Conservation (phyloP, 2,329 filamentous ascomycete genomes). For the Ophiostoma ips region DNA sequence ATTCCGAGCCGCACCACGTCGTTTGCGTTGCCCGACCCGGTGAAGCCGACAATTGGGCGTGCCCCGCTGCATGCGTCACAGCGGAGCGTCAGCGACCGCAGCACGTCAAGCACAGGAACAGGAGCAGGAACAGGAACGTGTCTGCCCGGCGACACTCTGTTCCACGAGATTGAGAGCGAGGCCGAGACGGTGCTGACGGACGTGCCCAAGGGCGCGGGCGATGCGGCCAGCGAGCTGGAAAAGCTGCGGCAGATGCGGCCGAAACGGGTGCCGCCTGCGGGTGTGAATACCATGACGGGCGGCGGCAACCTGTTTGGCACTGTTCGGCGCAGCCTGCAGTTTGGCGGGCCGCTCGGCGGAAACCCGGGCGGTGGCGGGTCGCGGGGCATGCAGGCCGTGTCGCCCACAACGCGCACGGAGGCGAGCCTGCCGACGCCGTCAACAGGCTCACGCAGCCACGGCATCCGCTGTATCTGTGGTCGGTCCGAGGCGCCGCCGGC, state of each 20-base stretch:
- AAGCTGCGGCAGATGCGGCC: slow-evolving; percentile 40
- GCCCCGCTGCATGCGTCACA: slow-evolving; percentile 31
- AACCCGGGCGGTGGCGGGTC: slow-evolving; percentile 13
- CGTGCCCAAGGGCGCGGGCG: slow-evolving; percentile 25
- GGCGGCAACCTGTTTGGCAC: slow-evolving; percentile 9
- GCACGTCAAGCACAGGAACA: slow-evolving; percentile 26
- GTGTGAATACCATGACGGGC: not conserved
- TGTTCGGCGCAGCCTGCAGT: slow-evolving; percentile 5
- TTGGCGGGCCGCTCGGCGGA: slow-evolving; percentile 10
- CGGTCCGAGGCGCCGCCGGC: slow-evolving; percentile 26
- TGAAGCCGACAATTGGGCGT: slow-evolving; percentile 29
- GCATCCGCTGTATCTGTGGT: slow-evolving; percentile 45
- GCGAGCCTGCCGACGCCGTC: slow-evolving; percentile 33
- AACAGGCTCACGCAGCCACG: slow-evolving; percentile 26
- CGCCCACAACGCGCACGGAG: slow-evolving; percentile 38
- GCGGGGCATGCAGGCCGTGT: slow-evolving; percentile 21
- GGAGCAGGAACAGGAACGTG: slow-evolving; percentile 23
- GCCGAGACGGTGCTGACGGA: slow-evolving; percentile 44
- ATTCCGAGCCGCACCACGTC: slow-evolving; percentile 47
- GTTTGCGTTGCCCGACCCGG: slow-evolving; percentile 41
- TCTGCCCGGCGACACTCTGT: slow-evolving; percentile 17
- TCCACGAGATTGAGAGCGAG: slow-evolving; percentile 39
- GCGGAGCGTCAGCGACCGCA: slow-evolving; percentile 36
- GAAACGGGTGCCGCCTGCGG: slow-evolving; percentile 18
- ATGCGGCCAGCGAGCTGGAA: slow-evolving; percentile 46